phyloP scores from a whole-genome alignment of 345 rosid genomes.

The Orychophragmus violaceus region DNA sequence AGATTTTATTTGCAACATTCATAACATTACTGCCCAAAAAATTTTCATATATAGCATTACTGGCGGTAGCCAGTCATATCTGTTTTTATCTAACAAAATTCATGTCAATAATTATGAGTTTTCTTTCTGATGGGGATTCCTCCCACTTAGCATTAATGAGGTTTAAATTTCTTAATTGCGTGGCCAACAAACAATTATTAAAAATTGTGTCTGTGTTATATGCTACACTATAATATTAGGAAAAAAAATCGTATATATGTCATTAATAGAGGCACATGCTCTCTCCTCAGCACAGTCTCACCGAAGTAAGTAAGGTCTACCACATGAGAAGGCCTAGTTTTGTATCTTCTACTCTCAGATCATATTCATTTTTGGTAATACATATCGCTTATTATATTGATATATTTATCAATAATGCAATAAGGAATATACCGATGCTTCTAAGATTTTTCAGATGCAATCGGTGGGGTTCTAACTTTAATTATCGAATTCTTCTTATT shows the following conservation, averaged over 20 bases:
- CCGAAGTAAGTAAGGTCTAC: no score
- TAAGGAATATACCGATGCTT: neutral
- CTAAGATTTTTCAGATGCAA: slow-evolving; percentile 20
- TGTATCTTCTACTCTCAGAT: neutral
- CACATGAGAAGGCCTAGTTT: slow-evolving; percentile 16
- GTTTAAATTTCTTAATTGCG: slow-evolving; percentile 4
- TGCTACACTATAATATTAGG: neutral
- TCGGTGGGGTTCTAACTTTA: slow-evolving; percentile 14
- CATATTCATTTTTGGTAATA: neutral
- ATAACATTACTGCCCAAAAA: slow-evolving; percentile 1
- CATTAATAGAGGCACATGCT: slow-evolving; percentile 24
- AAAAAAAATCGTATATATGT: neutral
- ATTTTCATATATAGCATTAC: no score
- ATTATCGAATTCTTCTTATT: neutral
- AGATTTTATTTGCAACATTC: neutral
- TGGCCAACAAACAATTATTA: slow-evolving; percentile 4
- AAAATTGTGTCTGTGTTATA: neutral
- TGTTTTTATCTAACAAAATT: no score
- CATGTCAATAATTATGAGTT: neutral
- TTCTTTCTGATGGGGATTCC: slow-evolving; percentile 21
- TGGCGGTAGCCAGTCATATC: no score
- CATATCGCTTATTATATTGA: neutral
- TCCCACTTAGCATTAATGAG: slow-evolving; percentile 26
- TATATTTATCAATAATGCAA: neutral
- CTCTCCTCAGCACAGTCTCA: slow-evolving; percentile 14